phyloP scores from a whole-genome alignment of 495 filamentous ascomycete species.

The Cercophora newfieldiana region DNA sequence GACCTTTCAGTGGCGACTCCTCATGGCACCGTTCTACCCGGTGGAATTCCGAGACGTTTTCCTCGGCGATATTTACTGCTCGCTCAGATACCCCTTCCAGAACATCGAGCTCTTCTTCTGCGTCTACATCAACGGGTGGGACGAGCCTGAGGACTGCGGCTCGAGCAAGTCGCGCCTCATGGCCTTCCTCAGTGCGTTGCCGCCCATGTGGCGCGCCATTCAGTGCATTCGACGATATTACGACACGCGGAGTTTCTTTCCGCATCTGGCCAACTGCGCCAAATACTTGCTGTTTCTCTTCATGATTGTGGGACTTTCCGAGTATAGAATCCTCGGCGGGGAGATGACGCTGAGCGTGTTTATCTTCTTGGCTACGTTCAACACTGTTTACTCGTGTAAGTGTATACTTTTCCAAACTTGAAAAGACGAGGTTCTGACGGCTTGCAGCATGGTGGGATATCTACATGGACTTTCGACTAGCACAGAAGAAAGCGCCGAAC shows the following conservation, averaged over 20 bases:
- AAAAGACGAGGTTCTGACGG: background rate
- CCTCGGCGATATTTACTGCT: conserved; percentile 95
- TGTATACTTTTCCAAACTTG: background rate
- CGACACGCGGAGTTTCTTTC: conserved; percentile 83
- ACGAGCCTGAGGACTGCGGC: conserved; percentile 72
- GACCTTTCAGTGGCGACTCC: conserved; percentile 69
- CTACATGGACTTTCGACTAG: conserved; percentile 91
- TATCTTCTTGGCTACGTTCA: conserved; percentile 74
- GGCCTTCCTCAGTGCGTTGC: conserved; percentile 80
- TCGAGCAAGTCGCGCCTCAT: conserved; percentile 79
- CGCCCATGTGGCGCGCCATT: conserved; percentile 81
- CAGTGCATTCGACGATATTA: conserved; percentile 89
- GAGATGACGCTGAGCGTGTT: conserved; percentile 61
- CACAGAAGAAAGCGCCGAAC: conserved; percentile 69
- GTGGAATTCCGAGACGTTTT: conserved; percentile 98
- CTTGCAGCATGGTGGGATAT: conserved; percentile 80
- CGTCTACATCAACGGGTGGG: conserved; percentile 77
- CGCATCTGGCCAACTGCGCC: conserved; percentile 85
- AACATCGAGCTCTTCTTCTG: conserved; percentile 95
- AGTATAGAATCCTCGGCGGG: conserved; percentile 73
- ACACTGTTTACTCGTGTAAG: conserved; percentile 77
- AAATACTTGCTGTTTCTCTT: conserved; percentile 88
- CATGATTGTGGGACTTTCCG: conserved; percentile 69
- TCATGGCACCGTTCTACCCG: conserved; percentile 82
- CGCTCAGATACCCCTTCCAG: conserved; percentile 81